Percentiles rank a stretch among this genome's conserved stretches.
Conservation (phyloP, 768 basidiomycete species). For the button mushroom (Agaricus bisporus) region DNA sequence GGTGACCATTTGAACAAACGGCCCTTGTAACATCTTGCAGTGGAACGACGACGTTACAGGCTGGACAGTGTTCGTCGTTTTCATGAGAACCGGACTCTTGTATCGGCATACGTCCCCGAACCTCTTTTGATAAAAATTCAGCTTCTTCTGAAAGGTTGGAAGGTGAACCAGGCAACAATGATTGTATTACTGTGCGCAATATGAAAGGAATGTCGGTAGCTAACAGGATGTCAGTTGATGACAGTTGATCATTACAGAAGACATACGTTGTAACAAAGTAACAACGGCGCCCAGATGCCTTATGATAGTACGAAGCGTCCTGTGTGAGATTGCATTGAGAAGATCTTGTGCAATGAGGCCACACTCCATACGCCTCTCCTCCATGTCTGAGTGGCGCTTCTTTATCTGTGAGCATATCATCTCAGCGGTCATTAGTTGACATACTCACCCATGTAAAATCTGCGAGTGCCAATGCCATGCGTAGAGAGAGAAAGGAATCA, state of each 20-base stretch:
- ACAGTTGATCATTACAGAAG: background rate
- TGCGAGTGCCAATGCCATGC: constrained; percentile 50
- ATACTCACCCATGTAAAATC: constrained; percentile 41
- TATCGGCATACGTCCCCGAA: constrained; percentile 18
- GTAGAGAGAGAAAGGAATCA: constrained; percentile 42
- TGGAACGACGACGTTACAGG: constrained; percentile 58
- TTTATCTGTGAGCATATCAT: background rate
- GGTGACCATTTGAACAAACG: constrained; percentile 65
- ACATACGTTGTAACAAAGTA: constrained; percentile 38
- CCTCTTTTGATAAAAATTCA: constrained; percentile 21
- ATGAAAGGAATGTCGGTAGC: constrained; percentile 63
- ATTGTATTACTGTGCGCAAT: constrained; percentile 53
- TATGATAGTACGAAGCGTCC: constrained; percentile 47
- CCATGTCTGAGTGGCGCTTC: constrained; percentile 45
- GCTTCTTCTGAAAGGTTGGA: constrained; percentile 32
- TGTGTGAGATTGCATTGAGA: constrained; percentile 46
- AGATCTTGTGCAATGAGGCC: constrained; percentile 47
- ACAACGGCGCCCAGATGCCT: constrained; percentile 48
- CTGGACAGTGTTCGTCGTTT: constrained; percentile 66
- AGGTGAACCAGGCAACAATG: constrained; percentile 44
- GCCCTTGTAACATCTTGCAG: constrained; percentile 55
- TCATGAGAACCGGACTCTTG: constrained; percentile 21
- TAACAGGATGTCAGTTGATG: constrained; percentile 20
- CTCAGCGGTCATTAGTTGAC: background rate
- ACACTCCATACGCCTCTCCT: constrained; percentile 36